phyloP scores from a whole-genome alignment of 345 rosid species.

The Boechera divaricarpa region DNA sequence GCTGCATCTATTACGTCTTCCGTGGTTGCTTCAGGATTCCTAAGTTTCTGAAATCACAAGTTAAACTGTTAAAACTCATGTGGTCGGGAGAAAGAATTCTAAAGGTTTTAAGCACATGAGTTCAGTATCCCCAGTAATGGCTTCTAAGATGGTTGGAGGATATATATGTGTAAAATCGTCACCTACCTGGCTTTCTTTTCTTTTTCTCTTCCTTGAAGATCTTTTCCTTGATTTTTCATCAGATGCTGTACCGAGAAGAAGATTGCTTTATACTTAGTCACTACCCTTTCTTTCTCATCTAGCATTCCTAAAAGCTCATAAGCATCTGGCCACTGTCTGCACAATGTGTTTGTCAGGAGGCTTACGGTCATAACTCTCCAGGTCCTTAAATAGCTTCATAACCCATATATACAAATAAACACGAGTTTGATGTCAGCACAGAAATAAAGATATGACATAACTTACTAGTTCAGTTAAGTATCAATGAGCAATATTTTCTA shows the following conservation, averaged over 20 bases:
- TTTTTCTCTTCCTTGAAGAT: conserved; percentile 52
- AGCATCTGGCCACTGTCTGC: conserved; percentile 80
- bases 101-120: neutral
- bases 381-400: conserved; percentile 74
- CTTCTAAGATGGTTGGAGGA: conserved; percentile 10
- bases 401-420: conserved; percentile 31
- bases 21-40: conserved; percentile 33
- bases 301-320: conserved; percentile 69
- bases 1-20: conserved; percentile 15
- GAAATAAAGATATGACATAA: neutral
- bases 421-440: conserved; percentile 17
- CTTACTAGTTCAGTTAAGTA: neutral
- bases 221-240: conserved; percentile 45
- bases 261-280: conserved; percentile 65
- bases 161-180: neutral
- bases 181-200: conserved; percentile 56
- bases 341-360: conserved; percentile 78
- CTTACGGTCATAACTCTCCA: conserved; percentile 83
- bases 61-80: conserved; percentile 1
- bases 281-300: conserved; percentile 69
- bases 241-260: conserved; percentile 45
- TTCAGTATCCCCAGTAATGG: conserved; percentile 17
- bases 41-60: conserved; percentile 32
- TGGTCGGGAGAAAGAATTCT: neutral
- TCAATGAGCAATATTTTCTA: neutral